phyloP scores from a whole-genome alignment of 2,329 filamentous ascomycete species.

The Fusarium sarcochroum region DNA sequence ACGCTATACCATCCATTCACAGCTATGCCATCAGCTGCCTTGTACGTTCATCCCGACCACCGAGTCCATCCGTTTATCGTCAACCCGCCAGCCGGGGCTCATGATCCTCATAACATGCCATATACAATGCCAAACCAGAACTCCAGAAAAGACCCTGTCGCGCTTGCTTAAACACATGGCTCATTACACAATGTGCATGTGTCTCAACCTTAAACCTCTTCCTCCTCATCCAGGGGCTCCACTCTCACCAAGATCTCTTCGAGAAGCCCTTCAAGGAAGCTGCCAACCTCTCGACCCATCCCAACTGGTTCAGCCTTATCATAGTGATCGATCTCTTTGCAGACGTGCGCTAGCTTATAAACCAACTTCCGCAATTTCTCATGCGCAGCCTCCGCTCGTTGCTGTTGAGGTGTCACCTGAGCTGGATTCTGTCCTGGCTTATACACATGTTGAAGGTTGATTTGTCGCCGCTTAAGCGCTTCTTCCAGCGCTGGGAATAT shows the following conservation, averaged over 20 bases:
- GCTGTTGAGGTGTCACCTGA: slow-evolving; percentile 72
- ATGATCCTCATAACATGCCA: slow-evolving; percentile 33
- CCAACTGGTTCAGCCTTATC: slow-evolving; percentile 90
- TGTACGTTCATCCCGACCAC: slow-evolving; percentile 14
- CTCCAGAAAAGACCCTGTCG: slow-evolving; percentile 26
- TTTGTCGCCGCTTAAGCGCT: slow-evolving; percentile 84
- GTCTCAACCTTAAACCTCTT: slow-evolving; percentile 50
- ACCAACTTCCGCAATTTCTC: slow-evolving; percentile 87
- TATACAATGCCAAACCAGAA: slow-evolving; percentile 40
- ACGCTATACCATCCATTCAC: slow-evolving; percentile 14
- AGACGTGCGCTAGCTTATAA: slow-evolving; percentile 84
- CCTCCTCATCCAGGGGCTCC: slow-evolving; percentile 86
- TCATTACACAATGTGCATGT: not conserved
- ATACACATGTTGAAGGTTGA: slow-evolving; percentile 69
- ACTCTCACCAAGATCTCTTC: slow-evolving; percentile 95
- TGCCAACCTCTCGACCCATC: slow-evolving; percentile 91
- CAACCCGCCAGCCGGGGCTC: slow-evolving; percentile 9
- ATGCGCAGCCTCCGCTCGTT: slow-evolving; percentile 79
- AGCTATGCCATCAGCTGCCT: slow-evolving; percentile 16
- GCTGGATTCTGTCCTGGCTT: slow-evolving; percentile 56
- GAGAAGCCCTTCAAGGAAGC: slow-evolving; percentile 90
- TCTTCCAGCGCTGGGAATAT: slow-evolving; percentile 94
- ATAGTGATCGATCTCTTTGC: slow-evolving; percentile 90
- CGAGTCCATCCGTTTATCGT: slow-evolving; percentile 26
- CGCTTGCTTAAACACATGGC: slow-evolving; percentile 10